A percentile compares a stretch with the other conserved stretches of the same genome.
Conservation (phyloP, 1,139 yeast species). For the Candida sp. region DNA sequence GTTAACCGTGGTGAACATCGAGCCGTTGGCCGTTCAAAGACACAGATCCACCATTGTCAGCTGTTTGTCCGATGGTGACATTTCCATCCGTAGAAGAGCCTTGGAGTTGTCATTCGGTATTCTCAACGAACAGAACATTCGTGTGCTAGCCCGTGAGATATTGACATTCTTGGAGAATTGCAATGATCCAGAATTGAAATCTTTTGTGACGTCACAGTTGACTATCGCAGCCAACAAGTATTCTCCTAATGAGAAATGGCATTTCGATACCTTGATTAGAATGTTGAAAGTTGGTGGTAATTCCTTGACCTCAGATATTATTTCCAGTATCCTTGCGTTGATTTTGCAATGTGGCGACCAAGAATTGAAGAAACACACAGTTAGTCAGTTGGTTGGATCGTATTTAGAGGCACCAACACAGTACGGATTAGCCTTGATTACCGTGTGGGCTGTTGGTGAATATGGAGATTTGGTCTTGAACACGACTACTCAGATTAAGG, state of each 20-base stretch:
- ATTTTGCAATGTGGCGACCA: conserved; percentile 64
- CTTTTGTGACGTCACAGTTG: conserved; percentile 72
- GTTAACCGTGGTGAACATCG: conserved; percentile 79
- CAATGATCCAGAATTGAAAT: conserved; percentile 68
- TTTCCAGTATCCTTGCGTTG: conserved; percentile 76
- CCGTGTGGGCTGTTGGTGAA: conserved; percentile 92
- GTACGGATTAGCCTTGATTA: conserved; percentile 72
- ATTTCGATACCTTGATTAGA: conserved; percentile 78
- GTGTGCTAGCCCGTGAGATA: conserved; percentile 82
- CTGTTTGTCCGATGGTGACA: conserved; percentile 87
- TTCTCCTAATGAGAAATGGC: conserved; percentile 85
- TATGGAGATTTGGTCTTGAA: conserved; percentile 73
- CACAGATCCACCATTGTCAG: conserved; percentile 85
- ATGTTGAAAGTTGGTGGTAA: conserved; percentile 80
- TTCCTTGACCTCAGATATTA: conserved; percentile 69
- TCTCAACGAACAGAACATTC: conserved; percentile 81
- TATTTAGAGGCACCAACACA: conserved; percentile 59
- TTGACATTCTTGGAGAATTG: conserved; percentile 73
- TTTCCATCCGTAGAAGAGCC: conserved; percentile 93
- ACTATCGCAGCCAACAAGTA: conserved; percentile 72
- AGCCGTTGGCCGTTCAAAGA: conserved; percentile 94
- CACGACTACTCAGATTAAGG: conserved; percentile 41
- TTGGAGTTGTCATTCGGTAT: conserved; percentile 91
- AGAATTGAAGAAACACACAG: conserved; percentile 61
- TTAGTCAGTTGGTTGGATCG: conserved; percentile 57